Evolutionary conservation across 371 early-diverging fungal genomes (phyloP), one percentile per base, ranked within the genome.

Genomic region (Mucor sp.): DNA sequence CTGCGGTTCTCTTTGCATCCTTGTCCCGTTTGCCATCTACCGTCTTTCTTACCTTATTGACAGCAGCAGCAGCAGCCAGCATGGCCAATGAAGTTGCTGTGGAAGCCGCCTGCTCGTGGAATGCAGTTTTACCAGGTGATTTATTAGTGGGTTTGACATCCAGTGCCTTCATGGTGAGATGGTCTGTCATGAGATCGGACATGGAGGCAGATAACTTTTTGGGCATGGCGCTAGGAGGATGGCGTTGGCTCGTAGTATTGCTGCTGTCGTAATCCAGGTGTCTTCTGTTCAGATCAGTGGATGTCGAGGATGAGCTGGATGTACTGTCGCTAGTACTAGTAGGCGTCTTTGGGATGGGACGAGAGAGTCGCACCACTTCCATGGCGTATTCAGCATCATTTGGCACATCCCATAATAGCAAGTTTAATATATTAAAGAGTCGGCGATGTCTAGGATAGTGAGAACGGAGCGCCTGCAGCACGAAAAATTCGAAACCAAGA

Each of bases 361-460:
- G 32, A 17, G 57, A 57, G 15, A 57, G 57, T 8, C 75, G 76
- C 19, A 83, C 69, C 1, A 80, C 74, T 63, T 80, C 79, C 71
- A 83, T 58, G 7, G 83, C 83, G 70, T 77, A 83, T 44, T 80
- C 79, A 11, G 81, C 79, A 47, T 83, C 83, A 23, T 78, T 79
- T 0, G 83, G 83, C 5, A 83, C 76, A 27, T 74, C 77, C 83
- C 83, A 80, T 57, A 83, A 39, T 6, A 80, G 43, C 71, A 79
- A 73, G 44, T 83, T 77, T 27, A 77, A 63, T n/a, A 77, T 58
- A 47, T 75, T 78, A 47, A 83, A 83, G n/a, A 80, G 57, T n/a
- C 79, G 70, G 57, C 83, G 67, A 48, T 83, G 72, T 11, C 77
- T 66, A 23, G 81, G 81, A 62, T 78, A 83, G 57, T 79, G 76